Evolutionary conservation across 192 early-diverging fungal genomes (phyloP).

Genomic region (Blastocladiella britannica): DNA sequence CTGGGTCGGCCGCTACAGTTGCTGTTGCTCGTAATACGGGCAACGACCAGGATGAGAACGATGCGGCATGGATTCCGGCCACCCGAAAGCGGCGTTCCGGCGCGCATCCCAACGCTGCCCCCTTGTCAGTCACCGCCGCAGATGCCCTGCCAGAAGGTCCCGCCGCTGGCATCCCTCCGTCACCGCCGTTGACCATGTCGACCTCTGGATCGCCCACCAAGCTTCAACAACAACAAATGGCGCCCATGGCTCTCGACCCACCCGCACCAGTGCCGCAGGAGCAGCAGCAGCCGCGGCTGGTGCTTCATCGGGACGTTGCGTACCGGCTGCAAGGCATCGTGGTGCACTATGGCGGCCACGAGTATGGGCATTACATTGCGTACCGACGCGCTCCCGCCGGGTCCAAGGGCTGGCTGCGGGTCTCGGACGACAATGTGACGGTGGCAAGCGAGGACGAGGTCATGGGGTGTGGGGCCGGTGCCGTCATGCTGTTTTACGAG

Average conservation of each 20-base stretch:
- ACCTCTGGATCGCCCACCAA: no score
- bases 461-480: background rate
- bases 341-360: constrained; percentile 64
- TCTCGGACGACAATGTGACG: background rate
- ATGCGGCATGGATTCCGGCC: background rate
- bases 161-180: no score
- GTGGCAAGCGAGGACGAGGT: background rate
- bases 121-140: background rate
- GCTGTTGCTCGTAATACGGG: background rate
- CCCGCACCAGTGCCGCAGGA: no score
- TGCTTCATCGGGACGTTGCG: constrained; percentile 9
- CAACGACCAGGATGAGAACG: background rate
- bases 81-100: no score
- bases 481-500: background rate
- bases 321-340: constrained; percentile 64
- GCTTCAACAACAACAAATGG: no score
- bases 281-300: background rate
- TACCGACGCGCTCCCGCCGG: constrained; percentile 31
- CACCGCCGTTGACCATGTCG: no score
- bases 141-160: background rate
- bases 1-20: background rate
- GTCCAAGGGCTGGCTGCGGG: background rate
- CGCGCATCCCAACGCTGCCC: no score
- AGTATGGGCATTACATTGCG: constrained; percentile 77
- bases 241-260: no score